Evolutionary conservation across 2,329 filamentous ascomycete species (phyloP), one percentile per base, ranked within the genome.

Genomic region (Ascochyta pisi): DNA sequence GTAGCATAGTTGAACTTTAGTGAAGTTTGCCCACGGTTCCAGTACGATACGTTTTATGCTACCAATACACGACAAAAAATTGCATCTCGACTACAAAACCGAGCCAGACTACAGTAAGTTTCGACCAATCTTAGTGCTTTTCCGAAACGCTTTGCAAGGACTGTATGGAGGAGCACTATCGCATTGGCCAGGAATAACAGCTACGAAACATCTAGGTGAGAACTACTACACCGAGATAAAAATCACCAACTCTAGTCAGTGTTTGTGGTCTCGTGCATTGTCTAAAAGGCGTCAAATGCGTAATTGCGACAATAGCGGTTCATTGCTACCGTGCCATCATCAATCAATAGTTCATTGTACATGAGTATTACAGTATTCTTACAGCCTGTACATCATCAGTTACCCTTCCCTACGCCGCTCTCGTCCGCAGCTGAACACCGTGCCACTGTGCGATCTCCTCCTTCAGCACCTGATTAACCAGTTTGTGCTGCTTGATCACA

Each of bases 401-500:
- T 7, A 5, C 4, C n/a, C 16, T 26, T 10, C 12, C 27, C 42
- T 57, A 77, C 33, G 74, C 68, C 51, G 77, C 84, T 70, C 83
- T 87, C 23, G 91, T 95, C 75, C 86, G 87, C 67, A 96, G 80
- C 79, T 94, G 90, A 57, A 95, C 83, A 8, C 91, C 91, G 76
- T 96, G 91, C 91, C 91, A 95, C 35, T 80, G 79, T 80, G 90
- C 91, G 68, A 95, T 86, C 74, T 91, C 82, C 48, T 93, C 89
- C 4, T 85, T 86, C 27, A 96, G 79, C 16, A 89, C 84, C 19
- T 85, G 79, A 70, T 94, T 94, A 46, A 96, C 91, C 77, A 94
- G 82, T 57, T 90, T 83, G 77, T 95, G 91, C 79, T 95, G 91
- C 81, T 91, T 91, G 58, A 96, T 84, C 73, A 93, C 86, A 45